Base-by-base conservation (phyloP, 306 rosid species). In the Rosa persica region DNA sequence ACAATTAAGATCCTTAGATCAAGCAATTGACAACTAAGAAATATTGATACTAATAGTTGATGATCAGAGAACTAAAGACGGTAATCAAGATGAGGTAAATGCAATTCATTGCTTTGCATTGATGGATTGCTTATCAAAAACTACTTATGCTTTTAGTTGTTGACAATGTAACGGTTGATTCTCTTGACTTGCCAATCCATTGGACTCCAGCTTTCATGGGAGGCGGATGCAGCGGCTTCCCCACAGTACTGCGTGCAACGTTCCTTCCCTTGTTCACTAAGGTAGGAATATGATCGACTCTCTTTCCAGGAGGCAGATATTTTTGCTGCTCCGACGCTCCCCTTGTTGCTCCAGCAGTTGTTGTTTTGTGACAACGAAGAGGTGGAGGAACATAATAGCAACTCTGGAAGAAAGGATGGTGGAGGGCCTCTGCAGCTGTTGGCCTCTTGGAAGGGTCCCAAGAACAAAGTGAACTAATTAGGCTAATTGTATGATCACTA, bases 161-260 rank as follows among this genome's bases (percentile, higher is more conserved):
- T 61, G 67, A 30, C 8, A 61, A 30, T 13, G 19, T 15, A 13
- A 61, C 5, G 64, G 64, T 57, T 22, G 64, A 22, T 8, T 27
- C 67, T 61, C 67, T 12, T 4, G 97, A 77, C 81, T 82, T 90
- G 30, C 90, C 85, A 52, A 73, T 78, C 98, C 97, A 92, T 22
- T 83, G 86, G 20, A 83, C 96, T 73, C 96, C 97, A 40, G 98
- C 88, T 81, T 88, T 93, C 97, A 89, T 86, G 5, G 90, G 83
- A 44, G 88, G 91, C 17, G 87, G 84, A 64, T 55, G 76, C 76
- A 0, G 36, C 8, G n/a, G 65, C 15, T 58, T 23, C 9, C 22
- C 25, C 65, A 58, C 36, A 23, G 30, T 20, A 22, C 13, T 8
- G 64, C 13, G 13, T n/a, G 64, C 13, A n/a, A 57, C 64, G 13